Conservation (phyloP, 495 filamentous ascomycete genomes). For the Lichina pygmaea region DNA sequence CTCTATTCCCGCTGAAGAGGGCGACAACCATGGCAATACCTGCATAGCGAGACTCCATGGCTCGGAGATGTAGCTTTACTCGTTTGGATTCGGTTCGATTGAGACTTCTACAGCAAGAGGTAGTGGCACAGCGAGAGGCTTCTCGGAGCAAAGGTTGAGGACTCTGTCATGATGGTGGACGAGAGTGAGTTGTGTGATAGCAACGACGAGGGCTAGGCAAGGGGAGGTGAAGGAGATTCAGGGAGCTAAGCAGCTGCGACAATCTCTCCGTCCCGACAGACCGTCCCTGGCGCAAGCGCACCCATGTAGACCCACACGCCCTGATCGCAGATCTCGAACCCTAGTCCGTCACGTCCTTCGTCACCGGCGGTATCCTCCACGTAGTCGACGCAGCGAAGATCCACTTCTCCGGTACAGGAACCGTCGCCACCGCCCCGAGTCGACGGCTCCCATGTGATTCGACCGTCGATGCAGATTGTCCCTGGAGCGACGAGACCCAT, state of each 20-base stretch:
- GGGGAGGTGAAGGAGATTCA: neutral
- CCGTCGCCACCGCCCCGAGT: no score
- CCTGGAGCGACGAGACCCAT: neutral
- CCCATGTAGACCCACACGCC: neutral
- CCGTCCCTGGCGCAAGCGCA: neutral
- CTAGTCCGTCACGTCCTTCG: neutral
- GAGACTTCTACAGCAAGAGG: no score
- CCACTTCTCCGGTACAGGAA: neutral
- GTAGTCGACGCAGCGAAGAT: neutral
- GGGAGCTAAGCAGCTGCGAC: neutral
- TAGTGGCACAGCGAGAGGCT: no score
- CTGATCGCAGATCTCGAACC: neutral
- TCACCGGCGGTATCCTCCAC: neutral
- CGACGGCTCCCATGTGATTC: neutral
- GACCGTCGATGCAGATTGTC: neutral
- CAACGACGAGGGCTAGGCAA: neutral
- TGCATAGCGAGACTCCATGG: no score
- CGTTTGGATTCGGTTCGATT: no score
- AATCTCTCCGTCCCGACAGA: neutral
- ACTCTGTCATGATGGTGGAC: no score
- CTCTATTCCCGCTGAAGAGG: no score
- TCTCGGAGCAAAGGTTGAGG: no score
- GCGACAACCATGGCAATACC: no score
- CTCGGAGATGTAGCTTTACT: no score
- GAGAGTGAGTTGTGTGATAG: no score